Conservation (phyloP, 1,284 basidiomycete genomes). For the Phaffia rhodozyma region DNA sequence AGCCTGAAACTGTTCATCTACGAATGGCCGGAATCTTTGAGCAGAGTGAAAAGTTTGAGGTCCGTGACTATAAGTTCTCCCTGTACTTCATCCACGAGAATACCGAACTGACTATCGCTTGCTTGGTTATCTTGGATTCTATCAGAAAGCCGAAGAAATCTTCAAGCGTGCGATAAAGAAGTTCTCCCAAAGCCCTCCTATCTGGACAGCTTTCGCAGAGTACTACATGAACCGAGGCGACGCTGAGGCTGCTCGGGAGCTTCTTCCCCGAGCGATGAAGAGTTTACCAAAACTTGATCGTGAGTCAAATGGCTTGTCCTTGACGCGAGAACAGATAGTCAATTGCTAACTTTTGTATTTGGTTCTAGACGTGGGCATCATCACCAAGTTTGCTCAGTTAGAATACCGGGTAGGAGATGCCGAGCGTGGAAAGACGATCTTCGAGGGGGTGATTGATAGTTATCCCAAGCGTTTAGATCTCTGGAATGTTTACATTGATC, state of each 20-base stretch:
- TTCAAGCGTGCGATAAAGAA: constrained; percentile 78
- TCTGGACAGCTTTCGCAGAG: constrained; percentile 81
- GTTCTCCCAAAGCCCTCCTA: constrained; percentile 79
- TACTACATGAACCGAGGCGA: constrained; percentile 60
- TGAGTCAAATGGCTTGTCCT: constrained; percentile 38
- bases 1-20: constrained; percentile 79
- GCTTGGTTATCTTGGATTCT: background rate
- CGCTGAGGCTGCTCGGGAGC: constrained; percentile 66
- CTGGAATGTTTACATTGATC: constrained; percentile 95
- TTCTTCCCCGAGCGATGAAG: constrained; percentile 81
- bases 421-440: constrained; percentile 89
- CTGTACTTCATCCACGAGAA: background rate
- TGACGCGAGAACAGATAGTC: background rate
- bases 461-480: constrained; percentile 90
- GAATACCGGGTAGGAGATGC: constrained; percentile 91
- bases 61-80: constrained; percentile 30
- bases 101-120: background rate
- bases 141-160: constrained; percentile 72
- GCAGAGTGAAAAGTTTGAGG: constrained; percentile 67
- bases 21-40: constrained; percentile 75
- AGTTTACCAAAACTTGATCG: constrained; percentile 90
- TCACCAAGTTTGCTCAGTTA: constrained; percentile 83
- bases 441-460: constrained; percentile 89
- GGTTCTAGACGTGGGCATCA: constrained; percentile 73
- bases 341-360: background rate